Conservation (phyloP, 345 rosid genomes). For the Bruguiera parviflora region DNA sequence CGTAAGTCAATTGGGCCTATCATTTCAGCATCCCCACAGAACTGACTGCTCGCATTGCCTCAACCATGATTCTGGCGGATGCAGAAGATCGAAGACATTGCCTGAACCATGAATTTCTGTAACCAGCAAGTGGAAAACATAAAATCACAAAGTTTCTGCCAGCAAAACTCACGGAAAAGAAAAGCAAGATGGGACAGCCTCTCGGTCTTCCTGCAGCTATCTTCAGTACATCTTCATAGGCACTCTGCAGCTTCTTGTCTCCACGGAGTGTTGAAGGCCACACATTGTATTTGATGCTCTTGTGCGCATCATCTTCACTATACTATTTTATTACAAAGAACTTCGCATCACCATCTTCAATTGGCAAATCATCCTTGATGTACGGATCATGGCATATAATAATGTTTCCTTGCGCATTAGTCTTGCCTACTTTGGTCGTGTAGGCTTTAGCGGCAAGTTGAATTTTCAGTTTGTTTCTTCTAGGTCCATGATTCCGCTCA, state of each 20-base stretch:
- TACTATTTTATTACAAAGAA: conserved; percentile 90
- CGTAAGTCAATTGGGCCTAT: conserved; percentile 73
- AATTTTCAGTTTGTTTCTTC: conserved; percentile 53
- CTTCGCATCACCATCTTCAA: conserved; percentile 56
- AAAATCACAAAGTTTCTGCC: not conserved
- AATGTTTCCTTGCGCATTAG: conserved; percentile 57
- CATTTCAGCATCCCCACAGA: conserved; percentile 98
- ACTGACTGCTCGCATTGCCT: conserved; percentile 94
- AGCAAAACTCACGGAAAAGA: conserved; percentile 75
- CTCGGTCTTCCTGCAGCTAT: conserved; percentile 44
- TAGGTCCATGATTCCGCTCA: conserved; percentile 66
- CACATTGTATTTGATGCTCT: conserved; percentile 85
- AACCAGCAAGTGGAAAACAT: not conserved
- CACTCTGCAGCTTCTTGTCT: conserved; percentile 81
- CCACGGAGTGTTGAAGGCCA: conserved; percentile 97
- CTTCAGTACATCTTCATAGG: conserved; percentile 73
- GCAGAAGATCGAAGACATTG: not conserved
- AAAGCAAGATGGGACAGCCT: conserved; percentile 72
- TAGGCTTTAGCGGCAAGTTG: conserved; percentile 56
- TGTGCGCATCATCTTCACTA: conserved; percentile 97
- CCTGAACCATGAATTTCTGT: no score
- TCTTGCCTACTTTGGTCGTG: conserved; percentile 54
- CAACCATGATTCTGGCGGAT: no score
- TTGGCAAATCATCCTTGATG: conserved; percentile 65
- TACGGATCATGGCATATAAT: conserved; percentile 57